These are phyloP conservation scores for Phylloporus rhodoxanthus DNA, from an alignment of 768 basidiomycete genomes.

Conservation along the genomic window DNA sequence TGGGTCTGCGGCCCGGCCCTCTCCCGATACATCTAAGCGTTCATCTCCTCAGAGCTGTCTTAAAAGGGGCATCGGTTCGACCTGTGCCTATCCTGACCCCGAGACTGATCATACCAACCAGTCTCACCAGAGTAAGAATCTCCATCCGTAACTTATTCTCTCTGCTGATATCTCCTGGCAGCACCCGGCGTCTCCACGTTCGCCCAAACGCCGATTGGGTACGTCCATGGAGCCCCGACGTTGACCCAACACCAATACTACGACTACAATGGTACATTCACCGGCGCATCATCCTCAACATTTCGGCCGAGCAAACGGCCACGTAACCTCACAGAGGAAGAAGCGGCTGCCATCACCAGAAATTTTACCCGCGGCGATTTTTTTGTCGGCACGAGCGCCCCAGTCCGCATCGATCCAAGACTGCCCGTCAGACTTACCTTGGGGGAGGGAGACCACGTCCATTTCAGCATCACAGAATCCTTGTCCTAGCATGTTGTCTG, in stretches of 20 bases:
- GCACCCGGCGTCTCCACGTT: slow-evolving; percentile 35
- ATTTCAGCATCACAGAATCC: slow-evolving; percentile 52
- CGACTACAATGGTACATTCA: slow-evolving; percentile 67
- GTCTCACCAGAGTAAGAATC: slow-evolving; percentile 24
- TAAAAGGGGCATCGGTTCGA: slow-evolving; percentile 67
- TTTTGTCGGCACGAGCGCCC: slow-evolving; percentile 74
- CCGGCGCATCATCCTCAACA: slow-evolving; percentile 65
- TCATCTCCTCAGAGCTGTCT: slow-evolving; percentile 57
- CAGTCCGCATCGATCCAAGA: slow-evolving; percentile 77
- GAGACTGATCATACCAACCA: slow-evolving; percentile 47
- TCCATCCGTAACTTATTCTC: neutral
- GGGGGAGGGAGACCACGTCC: slow-evolving; percentile 78
- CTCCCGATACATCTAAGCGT: slow-evolving; percentile 3
- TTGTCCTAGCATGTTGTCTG: slow-evolving; percentile 30
- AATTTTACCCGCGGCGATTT: slow-evolving; percentile 80
- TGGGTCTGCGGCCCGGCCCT: slow-evolving; percentile 23
- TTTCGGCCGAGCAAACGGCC: slow-evolving; percentile 80
- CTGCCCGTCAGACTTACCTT: slow-evolving; percentile 73
- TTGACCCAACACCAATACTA: slow-evolving; percentile 62
- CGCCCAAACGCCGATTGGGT: slow-evolving; percentile 35
- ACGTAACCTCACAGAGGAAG: slow-evolving; percentile 75
- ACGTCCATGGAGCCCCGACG: slow-evolving; percentile 38
- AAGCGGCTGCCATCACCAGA: slow-evolving; percentile 76
- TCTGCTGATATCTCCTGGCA: slow-evolving; percentile 13
- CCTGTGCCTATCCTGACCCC: slow-evolving; percentile 75